Conservation (phyloP, 257 asterid genomes). For the Osmanthus fragrans region DNA sequence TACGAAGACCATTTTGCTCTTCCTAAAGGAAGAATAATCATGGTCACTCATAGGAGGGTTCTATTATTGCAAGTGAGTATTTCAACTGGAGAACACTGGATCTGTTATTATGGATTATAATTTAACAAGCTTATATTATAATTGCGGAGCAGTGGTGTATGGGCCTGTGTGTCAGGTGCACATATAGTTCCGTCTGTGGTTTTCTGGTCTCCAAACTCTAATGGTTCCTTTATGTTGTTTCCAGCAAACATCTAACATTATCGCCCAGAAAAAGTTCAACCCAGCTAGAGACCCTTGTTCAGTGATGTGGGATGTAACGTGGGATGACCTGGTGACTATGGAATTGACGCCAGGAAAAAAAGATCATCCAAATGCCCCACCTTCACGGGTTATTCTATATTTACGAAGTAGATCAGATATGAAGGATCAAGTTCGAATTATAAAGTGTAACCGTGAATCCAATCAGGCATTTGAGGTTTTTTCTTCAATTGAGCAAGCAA, state of each 20-base stretch:
- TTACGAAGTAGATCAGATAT: constrained; percentile 65
- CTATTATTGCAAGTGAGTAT: constrained; percentile 75
- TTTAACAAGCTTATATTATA: background rate
- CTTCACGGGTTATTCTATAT: constrained; percentile 79
- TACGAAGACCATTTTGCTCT: constrained; percentile 87
- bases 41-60: constrained; percentile 86
- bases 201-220: constrained; percentile 20
- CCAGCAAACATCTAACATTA: constrained; percentile 92
- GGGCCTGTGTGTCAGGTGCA: background rate
- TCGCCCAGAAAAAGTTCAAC: constrained; percentile 87
- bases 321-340: constrained; percentile 86
- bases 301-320: constrained; percentile 82
- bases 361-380: constrained; percentile 72
- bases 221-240: constrained; percentile 26
- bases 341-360: constrained; percentile 85
- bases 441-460: constrained; percentile 76
- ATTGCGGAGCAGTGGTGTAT: background rate
- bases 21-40: constrained; percentile 83
- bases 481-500: constrained; percentile 79
- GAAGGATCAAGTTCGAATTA: constrained; percentile 74
- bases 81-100: background rate
- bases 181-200: background rate
- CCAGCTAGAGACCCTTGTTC: constrained; percentile 97
- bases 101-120: background rate
- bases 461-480: constrained; percentile 81